These are phyloP conservation scores for Sclerotinia glacialis DNA, from an alignment of 2,329 filamentous ascomycete genomes.

Conservation along the genomic window DNA sequence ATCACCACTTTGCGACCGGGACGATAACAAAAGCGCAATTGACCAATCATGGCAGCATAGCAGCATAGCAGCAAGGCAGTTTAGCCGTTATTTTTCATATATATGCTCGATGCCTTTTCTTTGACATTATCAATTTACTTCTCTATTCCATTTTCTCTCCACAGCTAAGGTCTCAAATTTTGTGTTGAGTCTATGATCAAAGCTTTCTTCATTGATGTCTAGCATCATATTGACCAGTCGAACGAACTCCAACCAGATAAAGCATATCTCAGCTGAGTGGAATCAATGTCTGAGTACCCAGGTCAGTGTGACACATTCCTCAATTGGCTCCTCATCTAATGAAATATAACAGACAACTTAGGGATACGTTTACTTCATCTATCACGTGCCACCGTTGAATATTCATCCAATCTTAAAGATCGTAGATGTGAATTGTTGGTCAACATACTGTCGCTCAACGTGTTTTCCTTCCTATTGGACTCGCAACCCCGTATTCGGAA, in stretches of 20 bases:
- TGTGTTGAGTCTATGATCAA: background rate
- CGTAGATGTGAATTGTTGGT: background rate
- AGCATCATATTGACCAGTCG: background rate
- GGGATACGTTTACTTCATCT: background rate
- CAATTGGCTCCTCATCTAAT: constrained; percentile 1
- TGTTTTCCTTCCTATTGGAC: background rate
- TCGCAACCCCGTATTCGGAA: background rate
- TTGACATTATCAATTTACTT: background rate
- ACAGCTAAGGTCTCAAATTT: background rate
- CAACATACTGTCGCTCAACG: background rate
- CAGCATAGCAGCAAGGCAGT: background rate
- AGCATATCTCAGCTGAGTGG: background rate
- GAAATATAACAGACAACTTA: background rate
- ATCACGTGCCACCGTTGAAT: background rate
- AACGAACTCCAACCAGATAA: background rate
- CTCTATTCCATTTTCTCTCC: background rate
- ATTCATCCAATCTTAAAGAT: constrained; percentile 19
- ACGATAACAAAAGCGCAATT: background rate
- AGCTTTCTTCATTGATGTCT: background rate
- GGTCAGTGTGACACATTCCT: background rate
- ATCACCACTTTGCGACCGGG: constrained; percentile 4
- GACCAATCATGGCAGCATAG: constrained; percentile 11
- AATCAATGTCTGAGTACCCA: background rate
- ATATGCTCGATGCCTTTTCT: background rate
- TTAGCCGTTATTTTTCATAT: background rate